phyloP scores from a whole-genome alignment of 352 stramenopile genomes.

The Lagenidium sp. region DNA sequence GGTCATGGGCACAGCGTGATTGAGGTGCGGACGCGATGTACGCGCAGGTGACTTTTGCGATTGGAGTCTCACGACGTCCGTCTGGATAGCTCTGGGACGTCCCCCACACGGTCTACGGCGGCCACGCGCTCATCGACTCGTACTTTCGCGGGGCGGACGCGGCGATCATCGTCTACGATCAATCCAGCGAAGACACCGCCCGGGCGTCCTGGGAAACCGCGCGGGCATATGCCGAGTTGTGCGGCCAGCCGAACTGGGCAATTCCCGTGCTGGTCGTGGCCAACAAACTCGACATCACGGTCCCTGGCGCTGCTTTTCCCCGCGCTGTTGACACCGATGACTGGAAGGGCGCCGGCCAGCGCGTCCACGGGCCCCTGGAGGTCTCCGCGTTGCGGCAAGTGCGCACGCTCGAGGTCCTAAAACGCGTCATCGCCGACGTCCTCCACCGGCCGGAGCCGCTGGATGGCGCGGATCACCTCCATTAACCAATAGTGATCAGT shows the following conservation, averaged over 20 bases:
- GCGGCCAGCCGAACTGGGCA: too few species aligned
- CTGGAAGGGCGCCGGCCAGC: too few species aligned
- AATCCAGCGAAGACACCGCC: too few species aligned
- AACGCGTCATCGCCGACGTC: too few species aligned
- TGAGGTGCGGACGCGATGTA: conserved; percentile 19
- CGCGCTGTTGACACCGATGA: background rate
- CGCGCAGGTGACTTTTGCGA: too few species aligned
- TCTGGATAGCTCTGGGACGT: conserved; percentile 45
- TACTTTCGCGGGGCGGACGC: conserved; percentile 28
- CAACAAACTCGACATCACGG: conserved; percentile 1
- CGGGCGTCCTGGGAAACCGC: conserved; percentile 19
- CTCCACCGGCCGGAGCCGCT: too few species aligned
- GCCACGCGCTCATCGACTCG: conserved; percentile 28
- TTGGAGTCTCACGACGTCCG: too few species aligned
- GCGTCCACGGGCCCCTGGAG: too few species aligned
- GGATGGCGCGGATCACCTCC: too few species aligned
- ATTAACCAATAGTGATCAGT: too few species aligned
- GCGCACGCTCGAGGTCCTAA: too few species aligned
- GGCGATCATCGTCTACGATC: conserved; percentile 40
- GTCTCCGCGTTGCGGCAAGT: too few species aligned
- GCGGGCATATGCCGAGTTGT: conserved; percentile 13
- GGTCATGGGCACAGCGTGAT: conserved; percentile 20
- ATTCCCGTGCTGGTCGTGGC: background rate
- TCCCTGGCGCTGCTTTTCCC: background rate
- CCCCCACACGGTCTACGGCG: conserved; percentile 34